These are phyloP conservation scores for Alternaria burnsii DNA, from an alignment of 2,329 filamentous ascomycete species.

Conservation along the genomic window DNA sequence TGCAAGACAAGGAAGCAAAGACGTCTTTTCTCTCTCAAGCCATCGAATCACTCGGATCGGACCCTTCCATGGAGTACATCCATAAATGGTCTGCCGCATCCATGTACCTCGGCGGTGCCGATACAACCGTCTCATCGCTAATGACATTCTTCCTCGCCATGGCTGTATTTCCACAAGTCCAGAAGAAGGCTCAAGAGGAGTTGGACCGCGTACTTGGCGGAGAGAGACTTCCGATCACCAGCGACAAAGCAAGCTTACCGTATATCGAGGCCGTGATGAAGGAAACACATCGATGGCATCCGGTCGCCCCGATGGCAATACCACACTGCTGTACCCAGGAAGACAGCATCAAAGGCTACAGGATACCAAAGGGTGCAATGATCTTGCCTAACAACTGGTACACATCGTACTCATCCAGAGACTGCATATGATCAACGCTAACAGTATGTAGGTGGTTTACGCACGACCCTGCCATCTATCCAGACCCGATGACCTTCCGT, in stretches of 20 bases:
- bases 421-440: background rate
- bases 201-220: conserved; percentile 60
- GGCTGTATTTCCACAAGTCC: conserved; percentile 58
- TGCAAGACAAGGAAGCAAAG: conserved; percentile 40
- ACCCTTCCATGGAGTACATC: conserved; percentile 44
- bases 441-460: conserved; percentile 49
- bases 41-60: conserved; percentile 45
- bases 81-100: conserved; percentile 56
- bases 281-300: conserved; percentile 58
- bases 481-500: conserved; percentile 52
- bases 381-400: conserved; percentile 54
- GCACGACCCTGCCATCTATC: conserved; percentile 53
- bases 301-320: conserved; percentile 42
- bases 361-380: conserved; percentile 55
- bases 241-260: conserved; percentile 56
- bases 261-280: conserved; percentile 48
- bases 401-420: background rate
- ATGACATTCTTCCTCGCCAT: conserved; percentile 62
- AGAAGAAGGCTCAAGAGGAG: conserved; percentile 57
- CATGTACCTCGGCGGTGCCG: conserved; percentile 57
- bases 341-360: conserved; percentile 50
- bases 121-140: conserved; percentile 55
- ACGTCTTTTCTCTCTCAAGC: conserved; percentile 54
- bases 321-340: conserved; percentile 46
- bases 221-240: conserved; percentile 57